Evolutionary conservation across 129 eudicot species (phyloP).

Genomic region (Tagetes patula): DNA sequence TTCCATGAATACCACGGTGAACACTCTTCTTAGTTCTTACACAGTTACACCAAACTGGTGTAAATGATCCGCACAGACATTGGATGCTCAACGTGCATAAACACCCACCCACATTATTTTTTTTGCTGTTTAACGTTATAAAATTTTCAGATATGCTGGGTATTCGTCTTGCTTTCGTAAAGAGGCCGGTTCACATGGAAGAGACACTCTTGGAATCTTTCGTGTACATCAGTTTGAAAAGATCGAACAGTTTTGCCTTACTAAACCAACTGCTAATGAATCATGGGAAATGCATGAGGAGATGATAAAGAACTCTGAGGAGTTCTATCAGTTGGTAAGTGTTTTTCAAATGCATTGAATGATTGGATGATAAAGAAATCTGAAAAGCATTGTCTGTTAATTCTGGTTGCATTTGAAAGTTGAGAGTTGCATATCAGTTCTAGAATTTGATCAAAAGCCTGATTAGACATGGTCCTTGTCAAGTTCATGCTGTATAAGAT

Average conservation of each 20-base stretch:
- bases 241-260: conserved; percentile 84
- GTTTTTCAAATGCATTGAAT: not conserved
- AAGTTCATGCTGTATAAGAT: not conserved
- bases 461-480: not conserved
- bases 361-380: not conserved
- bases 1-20: not conserved
- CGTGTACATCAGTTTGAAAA: conserved; percentile 98
- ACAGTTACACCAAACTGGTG: not conserved
- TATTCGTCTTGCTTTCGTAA: conserved; percentile 95
- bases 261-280: conserved; percentile 71
- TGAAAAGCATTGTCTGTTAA: not conserved
- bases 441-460: not conserved
- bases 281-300: conserved; percentile 97
- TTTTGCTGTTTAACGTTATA: conserved; percentile 12
- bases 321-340: conserved; percentile 72
- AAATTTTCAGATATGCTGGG: conserved; percentile 76
- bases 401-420: not conserved
- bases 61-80: not conserved
- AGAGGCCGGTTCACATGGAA: conserved; percentile 98
- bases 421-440: not conserved
- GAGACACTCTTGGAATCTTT: conserved; percentile 95
- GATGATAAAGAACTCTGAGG: conserved; percentile 91
- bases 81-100: not conserved
- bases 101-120: not conserved
- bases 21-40: not conserved